A percentile compares a stretch with the other conserved stretches of the same genome.
These are phyloP conservation scores for Umbilicaria muhlenbergii DNA, from an alignment of 495 filamentous ascomycete genomes.

Conservation along the genomic window DNA sequence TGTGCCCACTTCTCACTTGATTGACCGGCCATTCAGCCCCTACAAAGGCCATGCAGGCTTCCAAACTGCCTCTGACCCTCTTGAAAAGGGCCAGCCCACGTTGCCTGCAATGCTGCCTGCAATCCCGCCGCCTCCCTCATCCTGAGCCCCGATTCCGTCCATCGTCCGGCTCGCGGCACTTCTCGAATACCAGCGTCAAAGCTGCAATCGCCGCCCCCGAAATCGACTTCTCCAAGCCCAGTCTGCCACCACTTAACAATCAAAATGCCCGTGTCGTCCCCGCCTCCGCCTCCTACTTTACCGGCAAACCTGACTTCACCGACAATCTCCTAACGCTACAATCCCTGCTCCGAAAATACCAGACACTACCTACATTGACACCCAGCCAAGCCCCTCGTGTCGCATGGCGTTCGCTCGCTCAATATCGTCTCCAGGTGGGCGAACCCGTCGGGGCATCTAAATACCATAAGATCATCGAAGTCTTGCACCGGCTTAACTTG, in stretches of 20 bases:
- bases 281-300: slow-evolving; percentile 84
- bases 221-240: slow-evolving; percentile 25
- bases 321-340: slow-evolving; percentile 67
- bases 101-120: slow-evolving; percentile 3
- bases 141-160: no score
- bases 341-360: slow-evolving; percentile 50
- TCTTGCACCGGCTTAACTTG: slow-evolving; percentile 66
- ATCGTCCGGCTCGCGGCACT: slow-evolving; percentile 4
- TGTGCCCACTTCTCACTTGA: no score
- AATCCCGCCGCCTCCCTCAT: background rate
- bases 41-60: slow-evolving; percentile 3
- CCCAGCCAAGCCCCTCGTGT: slow-evolving; percentile 52
- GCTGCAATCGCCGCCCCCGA: slow-evolving; percentile 25
- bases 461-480: slow-evolving; percentile 55
- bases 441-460: slow-evolving; percentile 66
- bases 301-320: slow-evolving; percentile 66
- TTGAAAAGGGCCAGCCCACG: background rate
- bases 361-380: slow-evolving; percentile 50
- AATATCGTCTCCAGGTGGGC: slow-evolving; percentile 59
- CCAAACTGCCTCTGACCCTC: slow-evolving; percentile 2
- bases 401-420: slow-evolving; percentile 67
- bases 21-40: background rate
- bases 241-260: slow-evolving; percentile 14
- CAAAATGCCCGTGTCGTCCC: slow-evolving; percentile 56
- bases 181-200: slow-evolving; percentile 9